phyloP scores from a whole-genome alignment of 116 monocot species.

The Trichopus zeylanicus region DNA sequence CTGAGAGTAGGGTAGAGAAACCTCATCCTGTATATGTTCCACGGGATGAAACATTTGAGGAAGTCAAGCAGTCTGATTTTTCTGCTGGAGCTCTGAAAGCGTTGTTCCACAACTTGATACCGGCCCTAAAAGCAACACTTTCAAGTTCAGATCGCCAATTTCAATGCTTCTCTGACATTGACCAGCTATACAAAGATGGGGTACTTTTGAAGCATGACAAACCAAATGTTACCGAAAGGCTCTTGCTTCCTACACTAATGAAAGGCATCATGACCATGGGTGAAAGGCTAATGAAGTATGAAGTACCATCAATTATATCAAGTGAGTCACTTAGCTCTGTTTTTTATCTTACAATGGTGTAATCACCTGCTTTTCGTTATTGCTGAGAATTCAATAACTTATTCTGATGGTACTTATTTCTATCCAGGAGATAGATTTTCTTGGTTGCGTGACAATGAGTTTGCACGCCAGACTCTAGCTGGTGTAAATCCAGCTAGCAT shows the following conservation, averaged over 20 bases:
- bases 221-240: conserved; percentile 1
- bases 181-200: conserved; percentile 61
- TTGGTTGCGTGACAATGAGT: conserved; percentile 81
- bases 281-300: conserved; percentile 48
- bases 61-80: conserved; percentile 55
- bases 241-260: conserved; percentile 19
- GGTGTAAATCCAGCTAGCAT: conserved; percentile 74
- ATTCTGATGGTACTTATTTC: neutral
- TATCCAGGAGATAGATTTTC: conserved; percentile 72
- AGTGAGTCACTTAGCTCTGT: conserved; percentile 16
- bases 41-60: conserved; percentile 72
- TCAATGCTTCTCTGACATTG: conserved; percentile 62
- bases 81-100: conserved; percentile 48
- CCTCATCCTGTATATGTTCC: conserved; percentile 66
- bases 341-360: neutral
- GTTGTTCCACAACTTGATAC: conserved; percentile 61
- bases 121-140: conserved; percentile 33
- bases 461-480: conserved; percentile 69
- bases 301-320: conserved; percentile 60
- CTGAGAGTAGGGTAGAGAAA: conserved; percentile 57
- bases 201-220: conserved; percentile 23
- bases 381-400: too few relatives aligned
- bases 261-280: conserved; percentile 22
- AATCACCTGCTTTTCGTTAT: neutral
- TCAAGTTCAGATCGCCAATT: conserved; percentile 48